Conservation (phyloP, 495 filamentous ascomycete genomes). For the Podospora didyma region DNA sequence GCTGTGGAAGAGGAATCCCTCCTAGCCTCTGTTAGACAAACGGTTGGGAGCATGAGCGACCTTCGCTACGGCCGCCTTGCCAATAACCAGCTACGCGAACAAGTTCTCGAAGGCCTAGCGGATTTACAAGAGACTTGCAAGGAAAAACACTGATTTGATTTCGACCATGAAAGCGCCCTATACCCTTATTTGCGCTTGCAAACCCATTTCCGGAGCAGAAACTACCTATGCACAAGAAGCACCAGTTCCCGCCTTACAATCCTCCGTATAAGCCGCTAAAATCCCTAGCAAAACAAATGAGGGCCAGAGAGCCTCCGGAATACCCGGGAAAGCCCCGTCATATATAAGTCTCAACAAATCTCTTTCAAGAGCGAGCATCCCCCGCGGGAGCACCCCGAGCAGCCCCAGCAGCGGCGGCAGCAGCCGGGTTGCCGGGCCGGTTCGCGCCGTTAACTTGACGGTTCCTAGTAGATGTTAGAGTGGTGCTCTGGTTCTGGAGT, state of each 20-base stretch:
- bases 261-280: not conserved
- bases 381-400: constrained; percentile 20
- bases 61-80: constrained; percentile 74
- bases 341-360: not conserved
- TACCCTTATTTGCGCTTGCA: not conserved
- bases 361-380: constrained; percentile 17
- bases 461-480: constrained; percentile 32
- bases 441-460: constrained; percentile 20
- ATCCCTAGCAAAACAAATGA: not conserved
- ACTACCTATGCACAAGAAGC: not conserved
- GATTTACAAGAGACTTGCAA: constrained; percentile 63
- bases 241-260: not conserved
- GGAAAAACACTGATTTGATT: constrained; percentile 34
- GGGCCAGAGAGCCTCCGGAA: not conserved
- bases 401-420: constrained; percentile 20
- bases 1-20: constrained; percentile 55
- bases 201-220: not conserved
- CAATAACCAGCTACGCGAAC: constrained; percentile 53
- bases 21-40: constrained; percentile 56
- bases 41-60: constrained; percentile 72
- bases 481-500: not conserved
- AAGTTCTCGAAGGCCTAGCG: constrained; percentile 59
- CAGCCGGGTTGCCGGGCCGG: constrained; percentile 13
- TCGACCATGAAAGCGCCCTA: not conserved
- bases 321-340: constrained; percentile 4